Conservation (phyloP, 1,139 yeast genomes). For the Diutina scorzettiae region DNA sequence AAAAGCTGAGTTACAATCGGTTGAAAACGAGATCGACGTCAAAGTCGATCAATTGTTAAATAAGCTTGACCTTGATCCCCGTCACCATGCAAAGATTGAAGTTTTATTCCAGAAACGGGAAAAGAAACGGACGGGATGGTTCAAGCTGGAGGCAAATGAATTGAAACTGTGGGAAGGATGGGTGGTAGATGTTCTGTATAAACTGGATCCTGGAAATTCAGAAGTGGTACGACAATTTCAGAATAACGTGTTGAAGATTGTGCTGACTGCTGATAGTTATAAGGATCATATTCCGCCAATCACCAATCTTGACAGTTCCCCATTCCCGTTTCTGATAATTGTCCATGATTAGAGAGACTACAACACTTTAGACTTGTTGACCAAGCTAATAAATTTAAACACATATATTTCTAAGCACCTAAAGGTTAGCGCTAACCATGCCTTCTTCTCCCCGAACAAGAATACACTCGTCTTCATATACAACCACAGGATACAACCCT, state of each 20-base stretch:
- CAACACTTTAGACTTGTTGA: too few species aligned
- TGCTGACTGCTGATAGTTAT: slow-evolving; percentile 39
- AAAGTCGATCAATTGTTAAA: slow-evolving; percentile 26
- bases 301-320: slow-evolving; percentile 50
- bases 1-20: slow-evolving; percentile 29
- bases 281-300: slow-evolving; percentile 68
- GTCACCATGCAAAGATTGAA: slow-evolving; percentile 10
- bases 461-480: slow-evolving; percentile 57
- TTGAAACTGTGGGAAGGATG: slow-evolving; percentile 31
- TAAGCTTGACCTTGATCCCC: slow-evolving; percentile 8
- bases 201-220: slow-evolving; percentile 13
- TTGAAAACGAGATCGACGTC: slow-evolving; percentile 33
- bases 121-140: slow-evolving; percentile 33
- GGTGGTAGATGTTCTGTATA: slow-evolving; percentile 25
- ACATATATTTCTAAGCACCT: background rate
- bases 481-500: slow-evolving; percentile 32
- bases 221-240: slow-evolving; percentile 26
- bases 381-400: too few species aligned
- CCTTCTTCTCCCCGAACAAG: slow-evolving; percentile 56
- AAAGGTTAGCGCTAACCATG: slow-evolving; percentile 15
- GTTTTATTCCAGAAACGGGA: slow-evolving; percentile 20
- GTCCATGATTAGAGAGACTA: slow-evolving; percentile 9
- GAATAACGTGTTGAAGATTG: slow-evolving; percentile 31
- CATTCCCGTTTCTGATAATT: slow-evolving; percentile 47
- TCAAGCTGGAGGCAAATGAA: slow-evolving; percentile 21